phyloP scores from a whole-genome alignment of 169 alveolate genomes.

The Blepharisma undulans region DNA sequence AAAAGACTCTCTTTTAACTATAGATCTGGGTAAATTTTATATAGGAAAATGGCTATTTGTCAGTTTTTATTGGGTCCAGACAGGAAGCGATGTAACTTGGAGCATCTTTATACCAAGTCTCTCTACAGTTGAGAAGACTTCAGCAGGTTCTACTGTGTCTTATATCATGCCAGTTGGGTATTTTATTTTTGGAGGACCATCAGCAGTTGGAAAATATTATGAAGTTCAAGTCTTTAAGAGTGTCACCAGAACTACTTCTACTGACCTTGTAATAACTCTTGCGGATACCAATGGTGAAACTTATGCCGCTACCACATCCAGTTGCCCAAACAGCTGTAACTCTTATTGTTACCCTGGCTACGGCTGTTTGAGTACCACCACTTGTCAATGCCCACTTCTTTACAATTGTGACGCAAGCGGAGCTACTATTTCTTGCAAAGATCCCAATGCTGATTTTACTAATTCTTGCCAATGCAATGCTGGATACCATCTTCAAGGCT shows the following conservation, averaged over 20 bases:
- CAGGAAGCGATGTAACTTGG: neutral
- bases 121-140: neutral
- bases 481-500: too few relatives aligned
- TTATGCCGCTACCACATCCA: neutral
- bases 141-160: neutral
- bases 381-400: too few relatives aligned
- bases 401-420: too few relatives aligned
- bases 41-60: neutral
- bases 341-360: neutral
- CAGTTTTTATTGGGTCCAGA: neutral
- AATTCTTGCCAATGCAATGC: neutral
- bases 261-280: neutral
- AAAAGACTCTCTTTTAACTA: neutral
- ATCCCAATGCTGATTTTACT: too few relatives aligned
- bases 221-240: neutral
- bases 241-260: neutral
- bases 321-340: neutral
- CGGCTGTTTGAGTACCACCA: neutral
- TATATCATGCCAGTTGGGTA: neutral
- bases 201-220: neutral
- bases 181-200: neutral
- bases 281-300: neutral
- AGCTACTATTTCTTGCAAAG: too few relatives aligned
- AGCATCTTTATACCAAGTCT: neutral
- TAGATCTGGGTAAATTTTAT: neutral